Evolutionary conservation across 1,284 basidiomycete species (phyloP).

Genomic region (Rugosomyces carneus): DNA sequence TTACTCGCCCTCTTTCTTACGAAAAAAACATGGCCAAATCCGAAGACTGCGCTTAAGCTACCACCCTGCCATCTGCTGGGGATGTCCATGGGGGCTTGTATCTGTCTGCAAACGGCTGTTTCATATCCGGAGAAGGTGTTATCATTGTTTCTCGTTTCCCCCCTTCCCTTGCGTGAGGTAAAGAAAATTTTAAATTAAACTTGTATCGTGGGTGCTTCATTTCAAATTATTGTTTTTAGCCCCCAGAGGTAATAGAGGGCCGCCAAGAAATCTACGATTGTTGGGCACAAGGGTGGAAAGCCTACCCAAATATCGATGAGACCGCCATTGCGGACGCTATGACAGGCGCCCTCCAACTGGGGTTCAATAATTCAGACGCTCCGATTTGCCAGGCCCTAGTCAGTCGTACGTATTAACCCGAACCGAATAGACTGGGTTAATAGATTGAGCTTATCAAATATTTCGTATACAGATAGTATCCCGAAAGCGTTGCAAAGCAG

Average conservation of each 20-base stretch:
- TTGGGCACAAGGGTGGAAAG: conserved; percentile 25
- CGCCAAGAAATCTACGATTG: conserved; percentile 29
- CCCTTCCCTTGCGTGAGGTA: conserved; percentile 28
- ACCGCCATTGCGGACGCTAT: conserved; percentile 25
- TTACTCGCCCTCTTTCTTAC: no score
- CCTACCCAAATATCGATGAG: conserved; percentile 16
- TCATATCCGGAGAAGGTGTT: conserved; percentile 27
- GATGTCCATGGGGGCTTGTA: conserved; percentile 29
- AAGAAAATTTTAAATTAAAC: neutral
- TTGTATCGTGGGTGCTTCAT: neutral
- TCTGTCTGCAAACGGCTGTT: conserved; percentile 26
- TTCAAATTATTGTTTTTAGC: no score
- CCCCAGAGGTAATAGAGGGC: conserved; percentile 25
- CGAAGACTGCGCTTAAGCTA: conserved; percentile 27
- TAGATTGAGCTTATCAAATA: conserved; percentile 4
- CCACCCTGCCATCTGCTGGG: conserved; percentile 31
- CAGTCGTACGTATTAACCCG: conserved; percentile 21
- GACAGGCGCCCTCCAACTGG: conserved; percentile 27
- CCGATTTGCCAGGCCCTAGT: conserved; percentile 12
- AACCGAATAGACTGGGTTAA: no score
- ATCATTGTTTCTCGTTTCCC: conserved; percentile 29
- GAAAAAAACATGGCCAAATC: neutral
- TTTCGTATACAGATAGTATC: conserved; percentile 18
- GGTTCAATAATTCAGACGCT: conserved; percentile 22
- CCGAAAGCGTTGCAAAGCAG: conserved; percentile 19